Evolutionary conservation across 1,139 yeast genomes (phyloP).

Genomic region (Maudiozyma humilis): DNA sequence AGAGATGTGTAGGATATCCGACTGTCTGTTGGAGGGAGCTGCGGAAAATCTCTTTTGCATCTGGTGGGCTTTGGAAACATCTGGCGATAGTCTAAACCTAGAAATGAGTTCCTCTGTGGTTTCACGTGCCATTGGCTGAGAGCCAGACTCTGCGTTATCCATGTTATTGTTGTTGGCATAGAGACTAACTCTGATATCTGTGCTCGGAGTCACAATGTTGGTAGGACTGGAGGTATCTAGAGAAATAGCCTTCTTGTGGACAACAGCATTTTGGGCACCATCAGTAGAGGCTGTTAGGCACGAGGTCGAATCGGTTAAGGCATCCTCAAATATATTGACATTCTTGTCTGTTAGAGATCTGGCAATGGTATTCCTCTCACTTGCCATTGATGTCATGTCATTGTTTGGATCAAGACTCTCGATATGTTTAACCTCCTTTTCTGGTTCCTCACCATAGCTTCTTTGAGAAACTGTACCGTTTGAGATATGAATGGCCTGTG

Average conservation of each 20-base stretch:
- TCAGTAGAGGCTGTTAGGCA: slow-evolving; percentile 21
- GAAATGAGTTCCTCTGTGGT: slow-evolving; percentile 31
- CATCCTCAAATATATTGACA: slow-evolving; percentile 29
- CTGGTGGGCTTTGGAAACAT: slow-evolving; percentile 12
- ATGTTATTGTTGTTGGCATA: slow-evolving; percentile 20
- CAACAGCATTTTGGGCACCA: slow-evolving; percentile 17
- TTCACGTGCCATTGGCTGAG: slow-evolving; percentile 21
- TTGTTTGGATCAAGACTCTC: background rate
- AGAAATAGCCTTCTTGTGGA: slow-evolving; percentile 29
- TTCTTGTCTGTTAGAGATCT: slow-evolving; percentile 7
- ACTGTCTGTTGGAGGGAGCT: slow-evolving; percentile 9
- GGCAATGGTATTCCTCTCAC: background rate
- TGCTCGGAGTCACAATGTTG: slow-evolving; percentile 24
- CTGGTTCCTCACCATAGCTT: background rate
- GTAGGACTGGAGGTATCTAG: slow-evolving; percentile 29
- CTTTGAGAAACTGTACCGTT: slow-evolving; percentile 1
- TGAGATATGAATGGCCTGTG: slow-evolving; percentile 21
- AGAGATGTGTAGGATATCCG: slow-evolving; percentile 13
- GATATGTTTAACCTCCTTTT: background rate
- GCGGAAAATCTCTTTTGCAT: slow-evolving; percentile 23
- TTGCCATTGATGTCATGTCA: background rate
- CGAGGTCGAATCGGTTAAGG: slow-evolving; percentile 22
- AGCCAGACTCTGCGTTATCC: slow-evolving; percentile 8
- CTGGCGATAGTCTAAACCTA: slow-evolving; percentile 26
- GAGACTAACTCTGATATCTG: slow-evolving; percentile 29